Percentiles rank a stretch among this genome's conserved stretches.
These are phyloP conservation scores for Fraxinus ornus DNA, from an alignment of 305 asterid genomes.

Conservation along the genomic window DNA sequence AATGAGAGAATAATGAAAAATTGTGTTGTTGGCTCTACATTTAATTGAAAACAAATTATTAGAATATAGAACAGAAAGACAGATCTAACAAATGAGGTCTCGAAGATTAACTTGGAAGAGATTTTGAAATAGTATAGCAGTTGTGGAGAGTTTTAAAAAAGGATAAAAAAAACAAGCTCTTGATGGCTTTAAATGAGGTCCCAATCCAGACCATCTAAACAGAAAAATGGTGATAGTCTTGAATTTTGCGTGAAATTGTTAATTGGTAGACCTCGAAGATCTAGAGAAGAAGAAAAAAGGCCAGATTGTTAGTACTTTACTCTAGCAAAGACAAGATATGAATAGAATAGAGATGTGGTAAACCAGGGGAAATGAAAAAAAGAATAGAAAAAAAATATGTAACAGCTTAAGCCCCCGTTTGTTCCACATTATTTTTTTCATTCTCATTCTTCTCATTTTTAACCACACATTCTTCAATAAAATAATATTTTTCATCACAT, in stretches of 20 bases:
- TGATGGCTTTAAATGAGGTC: neutral
- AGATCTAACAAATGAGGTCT: conserved; percentile 2
- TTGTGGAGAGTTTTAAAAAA: neutral
- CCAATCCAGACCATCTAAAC: neutral
- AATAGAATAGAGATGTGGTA: neutral
- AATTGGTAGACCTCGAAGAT: neutral
- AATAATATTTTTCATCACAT: no score
- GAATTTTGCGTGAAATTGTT: neutral
- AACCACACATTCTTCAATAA: no score
- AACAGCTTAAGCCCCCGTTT: neutral
- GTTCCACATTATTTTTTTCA: no score
- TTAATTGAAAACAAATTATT: conserved; percentile 4
- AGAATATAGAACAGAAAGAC: neutral
- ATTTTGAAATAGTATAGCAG: neutral
- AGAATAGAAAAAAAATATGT: neutral
- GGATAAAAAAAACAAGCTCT: neutral
- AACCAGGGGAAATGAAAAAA: neutral
- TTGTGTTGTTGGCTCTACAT: neutral
- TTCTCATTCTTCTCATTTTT: no score
- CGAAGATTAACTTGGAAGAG: neutral
- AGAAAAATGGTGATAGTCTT: neutral
- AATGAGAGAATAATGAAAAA: neutral
- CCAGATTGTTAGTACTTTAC: neutral
- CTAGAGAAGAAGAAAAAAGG: neutral
- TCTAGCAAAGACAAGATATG: no score